phyloP scores from a whole-genome alignment of 2,329 filamentous ascomycete genomes.

The Hypomyces perniciosus region DNA sequence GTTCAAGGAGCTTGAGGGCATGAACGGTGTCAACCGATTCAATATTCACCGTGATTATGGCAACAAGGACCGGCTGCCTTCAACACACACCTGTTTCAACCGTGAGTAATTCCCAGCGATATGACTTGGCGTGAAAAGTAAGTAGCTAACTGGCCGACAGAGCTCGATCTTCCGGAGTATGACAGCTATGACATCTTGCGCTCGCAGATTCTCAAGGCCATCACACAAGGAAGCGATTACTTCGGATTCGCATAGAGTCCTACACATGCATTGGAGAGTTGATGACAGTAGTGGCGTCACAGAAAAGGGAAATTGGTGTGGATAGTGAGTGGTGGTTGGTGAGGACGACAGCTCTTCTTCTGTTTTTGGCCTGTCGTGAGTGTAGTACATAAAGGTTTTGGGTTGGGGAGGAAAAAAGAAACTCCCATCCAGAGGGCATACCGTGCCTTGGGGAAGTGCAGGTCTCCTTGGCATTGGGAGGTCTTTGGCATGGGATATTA shows the following conservation, averaged over 20 bases:
- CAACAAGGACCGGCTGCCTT: conserved; percentile 90
- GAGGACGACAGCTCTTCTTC: neutral
- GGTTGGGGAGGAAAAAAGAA: neutral
- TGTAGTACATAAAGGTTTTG: conserved; percentile 12
- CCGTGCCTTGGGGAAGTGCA: conserved; percentile 27
- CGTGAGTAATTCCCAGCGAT: conserved; percentile 56
- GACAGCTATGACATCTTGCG: conserved; percentile 90
- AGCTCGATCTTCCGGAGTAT: conserved; percentile 97
- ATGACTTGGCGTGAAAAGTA: neutral
- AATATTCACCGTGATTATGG: conserved; percentile 98
- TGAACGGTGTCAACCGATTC: conserved; percentile 97
- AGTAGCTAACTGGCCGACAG: conserved; percentile 47
- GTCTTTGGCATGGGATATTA: conserved; percentile 4
- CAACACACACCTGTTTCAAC: conserved; percentile 98
- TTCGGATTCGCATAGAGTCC: conserved; percentile 82
- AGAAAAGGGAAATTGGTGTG: neutral
- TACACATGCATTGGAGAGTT: conserved; percentile 2
- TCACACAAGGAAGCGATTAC: conserved; percentile 95
- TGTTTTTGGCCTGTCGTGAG: conserved; percentile 3
- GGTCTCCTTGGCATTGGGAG: conserved; percentile 20
- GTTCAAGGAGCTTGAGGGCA: conserved; percentile 97
- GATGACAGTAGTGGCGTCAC: neutral
- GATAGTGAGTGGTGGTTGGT: neutral
- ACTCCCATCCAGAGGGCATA: neutral
- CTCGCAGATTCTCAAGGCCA: conserved; percentile 84